Evolutionary conservation across 2,329 filamentous ascomycete species (phyloP), one percentile per base, ranked within the genome.

Genomic region (Boeremia lycopersici): DNA sequence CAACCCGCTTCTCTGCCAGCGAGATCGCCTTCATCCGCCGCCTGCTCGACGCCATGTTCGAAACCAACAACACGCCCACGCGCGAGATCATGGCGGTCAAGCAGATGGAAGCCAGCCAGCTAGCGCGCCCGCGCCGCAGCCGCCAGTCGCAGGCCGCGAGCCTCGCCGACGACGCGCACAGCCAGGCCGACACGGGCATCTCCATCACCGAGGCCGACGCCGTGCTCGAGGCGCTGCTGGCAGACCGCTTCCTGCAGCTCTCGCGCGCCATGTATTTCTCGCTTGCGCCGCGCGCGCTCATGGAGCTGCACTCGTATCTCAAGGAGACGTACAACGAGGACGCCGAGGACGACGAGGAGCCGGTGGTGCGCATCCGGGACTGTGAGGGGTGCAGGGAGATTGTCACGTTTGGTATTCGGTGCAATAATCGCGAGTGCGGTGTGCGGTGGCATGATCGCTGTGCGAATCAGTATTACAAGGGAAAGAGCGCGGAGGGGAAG

Each of bases 1-100:
- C 93, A 2, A 98, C 95, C 0, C 86, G 85, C 0, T 90, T 89
- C 70, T 84, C 82, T 7, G 79, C 91, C 0, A 92, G 96, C 63
- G 93, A 98, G 77, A 90, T 98, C 29, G 86, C 89, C 0, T 99
- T 91, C 72, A 85, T 98, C 49, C 95, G 96, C 76, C 83, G 95
- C 8, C 74, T 97, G 3, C 83, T 99, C 0, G 93, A 97, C 72
- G 86, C 84, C 64, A 96, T 99, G 85, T 99, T 98, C 71, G 91
- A 96, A 60, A 89, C 85, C 17, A 87, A 91, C 78, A 98, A 98
- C 70, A 91, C 87, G 0, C 82, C 81, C 8, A 81, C 86, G n/a
- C 85, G 87, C 67, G 93, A 99, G 75, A 84, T 91, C 25, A 88
- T 97, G 84, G 92, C 90, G 3, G 79, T 98, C 3, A 89, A 86